These are phyloP conservation scores for Phaseolus lunatus DNA, from an alignment of 306 rosid genomes.

Conservation along the genomic window DNA sequence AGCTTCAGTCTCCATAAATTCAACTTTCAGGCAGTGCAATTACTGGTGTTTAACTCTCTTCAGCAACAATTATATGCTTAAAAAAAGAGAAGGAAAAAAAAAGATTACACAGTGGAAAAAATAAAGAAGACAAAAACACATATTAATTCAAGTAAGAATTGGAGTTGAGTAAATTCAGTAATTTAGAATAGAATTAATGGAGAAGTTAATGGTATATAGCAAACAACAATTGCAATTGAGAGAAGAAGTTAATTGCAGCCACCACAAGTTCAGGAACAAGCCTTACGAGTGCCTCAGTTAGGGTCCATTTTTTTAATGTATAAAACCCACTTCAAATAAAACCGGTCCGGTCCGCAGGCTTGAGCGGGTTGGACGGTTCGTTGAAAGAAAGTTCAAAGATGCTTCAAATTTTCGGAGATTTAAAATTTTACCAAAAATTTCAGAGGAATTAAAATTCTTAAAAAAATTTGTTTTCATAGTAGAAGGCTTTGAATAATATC, in stretches of 20 bases:
- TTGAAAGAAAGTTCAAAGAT: background rate
- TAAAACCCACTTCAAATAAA: background rate
- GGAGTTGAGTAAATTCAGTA: background rate
- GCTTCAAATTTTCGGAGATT: background rate
- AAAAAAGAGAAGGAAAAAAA: background rate
- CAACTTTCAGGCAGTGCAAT: background rate
- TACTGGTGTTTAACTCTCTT: conserved; percentile 6
- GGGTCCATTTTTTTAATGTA: background rate
- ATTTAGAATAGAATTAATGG: background rate
- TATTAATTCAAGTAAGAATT: background rate
- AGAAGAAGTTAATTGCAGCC: background rate
- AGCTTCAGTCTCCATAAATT: conserved; percentile 42
- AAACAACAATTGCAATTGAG: background rate
- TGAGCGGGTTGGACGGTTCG: background rate
- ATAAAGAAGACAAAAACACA: background rate
- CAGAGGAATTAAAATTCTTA: background rate
- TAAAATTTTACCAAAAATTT: background rate
- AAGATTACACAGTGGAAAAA: background rate
- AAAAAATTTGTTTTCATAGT: too few relatives aligned
- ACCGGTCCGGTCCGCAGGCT: background rate
- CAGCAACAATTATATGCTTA: background rate
- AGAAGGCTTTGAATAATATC: too few relatives aligned
- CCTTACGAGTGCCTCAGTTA: background rate
- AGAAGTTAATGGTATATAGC: background rate
- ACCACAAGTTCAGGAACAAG: conserved; percentile 10